Conservation (phyloP, 106 monocot species). For the Dendrobium huoshanense region DNA sequence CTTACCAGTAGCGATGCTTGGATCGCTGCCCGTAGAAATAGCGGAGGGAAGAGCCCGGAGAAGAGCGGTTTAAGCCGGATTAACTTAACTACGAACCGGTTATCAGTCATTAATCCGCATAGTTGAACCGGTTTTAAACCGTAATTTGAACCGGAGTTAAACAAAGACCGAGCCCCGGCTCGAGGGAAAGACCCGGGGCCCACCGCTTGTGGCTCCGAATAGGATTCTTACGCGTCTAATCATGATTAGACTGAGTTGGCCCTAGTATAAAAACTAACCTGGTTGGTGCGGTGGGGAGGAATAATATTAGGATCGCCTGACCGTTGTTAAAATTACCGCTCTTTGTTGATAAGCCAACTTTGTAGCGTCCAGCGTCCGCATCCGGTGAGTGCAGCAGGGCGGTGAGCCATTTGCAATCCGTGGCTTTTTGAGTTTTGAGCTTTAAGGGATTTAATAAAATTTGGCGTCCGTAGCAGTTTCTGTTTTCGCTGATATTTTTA, state of each 20-base stretch:
- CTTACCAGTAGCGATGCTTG: neutral
- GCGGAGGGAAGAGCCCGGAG: neutral
- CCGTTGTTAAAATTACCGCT: neutral
- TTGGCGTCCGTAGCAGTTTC: neutral
- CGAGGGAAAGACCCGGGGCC: neutral
- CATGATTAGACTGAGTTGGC: neutral
- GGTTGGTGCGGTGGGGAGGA: neutral
- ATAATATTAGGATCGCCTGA: neutral
- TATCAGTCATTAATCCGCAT: neutral
- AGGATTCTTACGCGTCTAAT: neutral
- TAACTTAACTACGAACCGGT: neutral
- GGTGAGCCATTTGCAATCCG: neutral
- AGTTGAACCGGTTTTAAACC: neutral
- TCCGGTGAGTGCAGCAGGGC: neutral
- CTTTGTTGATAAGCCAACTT: neutral
- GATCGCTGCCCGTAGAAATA: constrained; percentile 12
- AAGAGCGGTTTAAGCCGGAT: neutral
- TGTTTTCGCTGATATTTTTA: too few relatives aligned
- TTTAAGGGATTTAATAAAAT: neutral
- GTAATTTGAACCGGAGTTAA: neutral
- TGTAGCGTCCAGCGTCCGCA: neutral
- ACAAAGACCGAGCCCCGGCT: neutral
- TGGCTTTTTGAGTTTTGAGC: neutral
- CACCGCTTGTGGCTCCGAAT: neutral
- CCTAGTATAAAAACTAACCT: neutral